phyloP scores from a whole-genome alignment of 176 grass and related monocot species.

The Avena insularis region DNA sequence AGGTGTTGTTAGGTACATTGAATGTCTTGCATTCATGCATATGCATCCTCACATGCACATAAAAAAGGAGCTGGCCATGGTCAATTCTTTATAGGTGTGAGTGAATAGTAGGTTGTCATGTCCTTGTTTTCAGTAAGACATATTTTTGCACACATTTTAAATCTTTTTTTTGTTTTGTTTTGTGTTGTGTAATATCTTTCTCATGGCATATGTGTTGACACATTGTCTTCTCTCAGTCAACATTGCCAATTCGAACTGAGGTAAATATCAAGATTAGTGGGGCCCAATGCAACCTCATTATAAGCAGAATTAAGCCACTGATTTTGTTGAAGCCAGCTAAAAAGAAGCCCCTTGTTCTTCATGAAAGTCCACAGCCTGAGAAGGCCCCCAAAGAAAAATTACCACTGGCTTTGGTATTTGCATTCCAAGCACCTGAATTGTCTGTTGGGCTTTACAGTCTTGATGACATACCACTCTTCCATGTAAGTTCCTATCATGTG shows the following conservation, averaged over 20 bases:
- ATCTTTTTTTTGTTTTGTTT: not conserved
- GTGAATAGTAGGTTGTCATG: not conserved
- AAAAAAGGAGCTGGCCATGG: constrained; percentile 12
- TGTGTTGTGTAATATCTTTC: constrained; percentile 13
- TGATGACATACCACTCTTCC: constrained; percentile 70
- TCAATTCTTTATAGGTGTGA: constrained; percentile 12
- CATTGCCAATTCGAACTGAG: constrained; percentile 69
- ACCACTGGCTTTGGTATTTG: constrained; percentile 65
- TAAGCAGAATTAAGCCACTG: constrained; percentile 85
- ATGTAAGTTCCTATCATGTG: constrained; percentile 66
- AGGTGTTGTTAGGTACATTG: constrained; percentile 21
- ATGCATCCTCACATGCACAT: constrained; percentile 32
- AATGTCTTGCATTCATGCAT: constrained; percentile 25
- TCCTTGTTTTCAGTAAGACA: constrained; percentile 20
- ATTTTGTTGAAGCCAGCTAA: constrained; percentile 64
- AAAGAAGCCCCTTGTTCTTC: constrained; percentile 77
- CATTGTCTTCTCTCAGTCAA: constrained; percentile 51
- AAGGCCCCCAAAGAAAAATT: constrained; percentile 54
- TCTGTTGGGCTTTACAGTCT: constrained; percentile 71
- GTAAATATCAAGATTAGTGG: constrained; percentile 81
- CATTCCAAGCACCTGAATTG: constrained; percentile 69
- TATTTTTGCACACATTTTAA: not conserved
- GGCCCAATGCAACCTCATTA: constrained; percentile 70
- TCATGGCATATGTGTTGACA: constrained; percentile 28
- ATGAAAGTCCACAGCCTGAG: constrained; percentile 63